Evolutionary conservation across 2,329 filamentous ascomycete species (phyloP).

Genomic region (Thelonectria discophora): DNA sequence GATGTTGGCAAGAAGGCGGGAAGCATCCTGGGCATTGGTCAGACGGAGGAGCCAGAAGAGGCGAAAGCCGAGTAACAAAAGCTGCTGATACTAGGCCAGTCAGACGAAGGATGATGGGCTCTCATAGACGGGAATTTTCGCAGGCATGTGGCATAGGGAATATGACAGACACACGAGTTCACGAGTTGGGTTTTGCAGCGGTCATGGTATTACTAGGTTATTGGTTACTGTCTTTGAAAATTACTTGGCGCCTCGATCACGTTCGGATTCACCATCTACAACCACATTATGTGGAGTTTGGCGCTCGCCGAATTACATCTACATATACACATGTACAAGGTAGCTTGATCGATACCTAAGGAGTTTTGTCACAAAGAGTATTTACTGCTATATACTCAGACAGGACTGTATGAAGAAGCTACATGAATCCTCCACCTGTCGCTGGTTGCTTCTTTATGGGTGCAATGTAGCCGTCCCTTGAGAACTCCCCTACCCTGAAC

Average conservation of each 20-base stretch:
- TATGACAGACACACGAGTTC: constrained; percentile 35
- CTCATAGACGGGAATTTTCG: constrained; percentile 21
- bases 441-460: too few species aligned
- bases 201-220: constrained; percentile 31
- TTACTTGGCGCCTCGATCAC: constrained; percentile 10
- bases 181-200: constrained; percentile 37
- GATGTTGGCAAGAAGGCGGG: constrained; percentile 35
- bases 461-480: too few species aligned
- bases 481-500: too few species aligned
- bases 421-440: too few species aligned
- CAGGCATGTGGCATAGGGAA: constrained; percentile 17
- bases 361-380: too few species aligned
- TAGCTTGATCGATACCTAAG: too few species aligned
- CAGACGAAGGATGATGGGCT: constrained; percentile 7
- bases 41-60: constrained; percentile 33
- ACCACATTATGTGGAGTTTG: not conserved
- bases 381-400: too few species aligned
- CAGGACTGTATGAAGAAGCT: too few species aligned
- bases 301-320: not conserved
- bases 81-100: constrained; percentile 14
- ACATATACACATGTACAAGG: too few species aligned
- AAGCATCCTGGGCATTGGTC: constrained; percentile 23
- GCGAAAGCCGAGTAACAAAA: constrained; percentile 27
- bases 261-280: not conserved
- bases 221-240: constrained; percentile 21